Evolutionary conservation across 2,329 filamentous ascomycete species (phyloP).

Genomic region (Neonectria hederae): DNA sequence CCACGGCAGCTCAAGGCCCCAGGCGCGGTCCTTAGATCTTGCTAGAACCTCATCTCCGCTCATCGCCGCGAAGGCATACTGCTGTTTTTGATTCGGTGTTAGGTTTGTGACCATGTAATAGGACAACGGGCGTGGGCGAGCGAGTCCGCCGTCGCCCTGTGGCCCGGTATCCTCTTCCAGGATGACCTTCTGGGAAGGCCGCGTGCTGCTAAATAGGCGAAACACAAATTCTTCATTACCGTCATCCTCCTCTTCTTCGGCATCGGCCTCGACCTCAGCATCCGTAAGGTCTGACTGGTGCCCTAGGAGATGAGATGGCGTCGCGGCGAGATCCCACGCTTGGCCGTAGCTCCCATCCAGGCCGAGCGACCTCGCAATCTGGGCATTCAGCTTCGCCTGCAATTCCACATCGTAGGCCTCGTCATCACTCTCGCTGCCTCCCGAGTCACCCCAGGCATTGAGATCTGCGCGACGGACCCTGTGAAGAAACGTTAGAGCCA

Average conservation of each 20-base stretch:
- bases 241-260: slow-evolving; percentile 38
- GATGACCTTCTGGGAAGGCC: slow-evolving; percentile 59
- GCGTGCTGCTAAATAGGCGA: slow-evolving; percentile 63
- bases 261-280: slow-evolving; percentile 24
- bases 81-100: slow-evolving; percentile 47
- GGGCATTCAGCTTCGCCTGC: slow-evolving; percentile 57
- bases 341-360: slow-evolving; percentile 45
- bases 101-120: slow-evolving; percentile 60
- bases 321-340: not conserved
- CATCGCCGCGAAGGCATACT: slow-evolving; percentile 60
- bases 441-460: slow-evolving; percentile 48
- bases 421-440: slow-evolving; percentile 42
- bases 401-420: slow-evolving; percentile 50
- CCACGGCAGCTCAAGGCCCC: slow-evolving; percentile 71
- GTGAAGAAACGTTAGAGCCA: slow-evolving; percentile 17
- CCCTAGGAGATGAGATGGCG: slow-evolving; percentile 5
- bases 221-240: slow-evolving; percentile 61
- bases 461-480: slow-evolving; percentile 68
- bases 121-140: slow-evolving; percentile 52
- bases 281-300: slow-evolving; percentile 3
- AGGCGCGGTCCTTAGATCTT: slow-evolving; percentile 56
- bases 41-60: slow-evolving; percentile 60
- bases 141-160: slow-evolving; percentile 49
- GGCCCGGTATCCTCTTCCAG: slow-evolving; percentile 56
- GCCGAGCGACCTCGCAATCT: slow-evolving; percentile 58